Base-by-base conservation (phyloP, 352 stramenopile genomes). In the Phytophthora brassicae region DNA sequence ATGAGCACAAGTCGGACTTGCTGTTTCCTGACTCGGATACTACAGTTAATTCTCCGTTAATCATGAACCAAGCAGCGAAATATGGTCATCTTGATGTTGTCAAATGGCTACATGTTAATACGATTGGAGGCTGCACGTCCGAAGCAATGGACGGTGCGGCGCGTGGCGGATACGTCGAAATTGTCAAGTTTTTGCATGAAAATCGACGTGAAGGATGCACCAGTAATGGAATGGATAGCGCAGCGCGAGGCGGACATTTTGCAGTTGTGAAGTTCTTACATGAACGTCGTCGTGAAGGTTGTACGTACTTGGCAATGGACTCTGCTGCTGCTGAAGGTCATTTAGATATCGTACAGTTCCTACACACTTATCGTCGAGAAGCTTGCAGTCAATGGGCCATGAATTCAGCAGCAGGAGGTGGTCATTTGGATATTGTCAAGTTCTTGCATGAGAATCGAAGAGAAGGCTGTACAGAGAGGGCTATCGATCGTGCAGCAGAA, bases 131-230 rank as follows among this genome's bases (percentile, higher is more conserved):
- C 0, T 78, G 66, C 38, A 73, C 61, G 2, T 55, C 41, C 0
- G 56, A 64, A 12, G 68, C 68, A 6, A 69, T 74, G 66, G 64
- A 77, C 48, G 53, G 42, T 1, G 64, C 71, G 5, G 60, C 65
- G 13, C 48, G 56, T 16, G 55, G 53, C n/a, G 71, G 71, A n/a
- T 55, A 75, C 26, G 29, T 72, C 7, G 56, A 74, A 6, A 52
- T 76, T 38, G 71, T 76, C 2, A 20, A 67, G 51, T 86, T 79
- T 55, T 45, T 88, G 13, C 71, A 84, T 55, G 59, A 67, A 23
- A 58, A 70, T 50, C 55, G 70, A 4, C 20, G 22, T 3, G 68
- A 75, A 59, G 68, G 64, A 11, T 75, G 68, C 12, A 75, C 64
- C 2, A 39, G 2, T 8, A 70, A 59, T n/a, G 68, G 64, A 8